Conservation (phyloP, 2,329 filamentous ascomycete genomes). For the Sporothrix euskadiensis region DNA sequence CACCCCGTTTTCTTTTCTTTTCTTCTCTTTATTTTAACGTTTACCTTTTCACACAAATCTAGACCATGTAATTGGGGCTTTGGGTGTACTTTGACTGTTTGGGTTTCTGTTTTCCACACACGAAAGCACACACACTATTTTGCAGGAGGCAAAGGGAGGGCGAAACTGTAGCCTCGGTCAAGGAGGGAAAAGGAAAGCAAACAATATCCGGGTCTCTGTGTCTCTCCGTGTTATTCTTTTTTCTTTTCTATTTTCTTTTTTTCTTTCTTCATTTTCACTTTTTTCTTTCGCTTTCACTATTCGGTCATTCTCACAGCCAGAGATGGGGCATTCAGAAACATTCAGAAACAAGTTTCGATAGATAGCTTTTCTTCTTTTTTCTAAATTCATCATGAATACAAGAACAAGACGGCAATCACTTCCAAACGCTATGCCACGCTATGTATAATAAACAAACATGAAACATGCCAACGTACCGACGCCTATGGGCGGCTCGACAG, state of each 20-base stretch:
- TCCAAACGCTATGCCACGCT: background rate
- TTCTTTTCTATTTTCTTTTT: background rate
- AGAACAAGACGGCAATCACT: background rate
- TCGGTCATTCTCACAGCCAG: background rate
- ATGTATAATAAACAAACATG: background rate
- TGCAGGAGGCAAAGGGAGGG: background rate
- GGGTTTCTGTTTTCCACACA: background rate
- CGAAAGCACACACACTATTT: background rate
- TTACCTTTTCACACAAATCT: background rate
- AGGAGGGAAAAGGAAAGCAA: background rate
- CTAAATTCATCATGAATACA: slow-evolving; percentile 6
- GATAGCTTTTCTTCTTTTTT: background rate
- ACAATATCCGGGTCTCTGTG: slow-evolving; percentile 2
- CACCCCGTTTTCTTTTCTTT: background rate
- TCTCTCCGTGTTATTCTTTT: background rate
- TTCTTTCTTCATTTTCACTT: background rate
- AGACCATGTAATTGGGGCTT: slow-evolving; percentile 15
- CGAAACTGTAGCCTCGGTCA: background rate
- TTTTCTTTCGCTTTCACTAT: background rate
- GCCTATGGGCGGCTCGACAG: background rate
- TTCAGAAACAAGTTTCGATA: background rate
- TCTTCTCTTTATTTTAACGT: background rate
- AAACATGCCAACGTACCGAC: too few relatives aligned
- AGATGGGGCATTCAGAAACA: background rate
- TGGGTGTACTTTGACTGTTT: background rate